phyloP scores from a whole-genome alignment of 1,139 yeast genomes.

The Suhomyces atakaporum region DNA sequence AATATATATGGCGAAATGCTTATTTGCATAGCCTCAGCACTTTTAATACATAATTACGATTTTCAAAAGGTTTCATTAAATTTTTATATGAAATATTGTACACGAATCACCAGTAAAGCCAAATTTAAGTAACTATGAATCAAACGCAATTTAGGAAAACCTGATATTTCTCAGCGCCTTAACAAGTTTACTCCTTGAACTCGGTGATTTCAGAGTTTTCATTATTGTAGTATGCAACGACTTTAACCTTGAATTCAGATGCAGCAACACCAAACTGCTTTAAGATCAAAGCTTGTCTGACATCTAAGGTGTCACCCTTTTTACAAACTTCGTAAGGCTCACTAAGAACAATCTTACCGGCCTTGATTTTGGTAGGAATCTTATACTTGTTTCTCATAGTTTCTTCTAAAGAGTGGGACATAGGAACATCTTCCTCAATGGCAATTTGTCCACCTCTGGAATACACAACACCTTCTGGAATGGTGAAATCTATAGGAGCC shows the following conservation, averaged over 20 bases:
- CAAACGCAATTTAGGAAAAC: too few relatives aligned
- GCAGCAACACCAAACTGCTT: conserved; percentile 96
- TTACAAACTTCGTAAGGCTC: conserved; percentile 80
- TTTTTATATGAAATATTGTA: conserved; percentile 8
- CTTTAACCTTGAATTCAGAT: conserved; percentile 80
- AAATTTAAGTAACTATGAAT: not conserved
- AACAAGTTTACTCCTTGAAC: conserved; percentile 13
- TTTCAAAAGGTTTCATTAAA: conserved; percentile 5
- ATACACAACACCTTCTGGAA: conserved; percentile 89
- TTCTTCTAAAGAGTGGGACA: conserved; percentile 94
- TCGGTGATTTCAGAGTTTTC: conserved; percentile 43
- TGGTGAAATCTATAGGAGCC: conserved; percentile 78
- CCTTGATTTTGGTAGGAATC: conserved; percentile 86
- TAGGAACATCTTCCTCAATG: conserved; percentile 89
- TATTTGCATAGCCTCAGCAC: not conserved
- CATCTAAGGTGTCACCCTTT: conserved; percentile 79
- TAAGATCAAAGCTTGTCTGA: conserved; percentile 86
- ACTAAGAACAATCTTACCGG: conserved; percentile 79
- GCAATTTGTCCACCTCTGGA: conserved; percentile 95
- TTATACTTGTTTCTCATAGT: conserved; percentile 85
- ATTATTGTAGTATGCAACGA: conserved; percentile 73
- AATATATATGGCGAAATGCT: conserved; percentile 1
- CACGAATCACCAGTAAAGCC: conserved; percentile 6
- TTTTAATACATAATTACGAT: not conserved
- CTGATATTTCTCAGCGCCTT: not conserved